Conservation (phyloP, 768 basidiomycete species). For the Phylloporus sp. region DNA sequence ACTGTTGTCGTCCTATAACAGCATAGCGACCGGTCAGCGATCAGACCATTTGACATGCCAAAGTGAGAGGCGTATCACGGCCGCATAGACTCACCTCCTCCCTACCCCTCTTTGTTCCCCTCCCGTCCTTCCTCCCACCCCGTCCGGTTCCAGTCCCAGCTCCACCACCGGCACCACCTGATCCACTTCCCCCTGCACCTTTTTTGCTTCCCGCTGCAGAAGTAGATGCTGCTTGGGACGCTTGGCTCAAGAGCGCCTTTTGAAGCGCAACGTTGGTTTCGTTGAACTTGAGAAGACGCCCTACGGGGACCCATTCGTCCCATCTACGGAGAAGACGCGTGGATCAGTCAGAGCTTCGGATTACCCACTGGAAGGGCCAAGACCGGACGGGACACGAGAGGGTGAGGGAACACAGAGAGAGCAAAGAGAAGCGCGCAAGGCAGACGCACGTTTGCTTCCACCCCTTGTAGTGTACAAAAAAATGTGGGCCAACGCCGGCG, state of each 20-base stretch:
- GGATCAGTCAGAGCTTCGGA: neutral
- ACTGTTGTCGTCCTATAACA: slow-evolving; percentile 61
- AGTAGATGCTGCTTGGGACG: slow-evolving; percentile 39
- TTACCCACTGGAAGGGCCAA: neutral
- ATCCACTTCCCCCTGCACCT: slow-evolving; percentile 17
- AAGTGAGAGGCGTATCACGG: neutral
- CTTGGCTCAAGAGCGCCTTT: slow-evolving; percentile 52
- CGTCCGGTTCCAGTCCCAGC: slow-evolving; percentile 25
- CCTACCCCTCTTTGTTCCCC: slow-evolving; percentile 64
- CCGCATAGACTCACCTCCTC: slow-evolving; percentile 70
- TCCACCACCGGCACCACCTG: slow-evolving; percentile 27
- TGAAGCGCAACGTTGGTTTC: slow-evolving; percentile 77
- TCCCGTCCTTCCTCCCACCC: slow-evolving; percentile 52
- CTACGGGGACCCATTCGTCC: slow-evolving; percentile 68
- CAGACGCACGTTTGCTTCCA: slow-evolving; percentile 91
- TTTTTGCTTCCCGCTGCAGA: slow-evolving; percentile 30
- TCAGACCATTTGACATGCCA: neutral
- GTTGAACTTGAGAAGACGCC: slow-evolving; percentile 77
- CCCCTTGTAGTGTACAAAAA: slow-evolving; percentile 97
- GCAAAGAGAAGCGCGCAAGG: neutral
- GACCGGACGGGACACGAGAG: too few species aligned
- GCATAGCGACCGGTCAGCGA: neutral
- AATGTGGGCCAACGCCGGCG: slow-evolving; percentile 69
- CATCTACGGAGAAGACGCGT: slow-evolving; percentile 1
- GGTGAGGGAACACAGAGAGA: neutral